phyloP scores from a whole-genome alignment of 2,329 filamentous ascomycete genomes.

The Teratosphaeria nubilosa region DNA sequence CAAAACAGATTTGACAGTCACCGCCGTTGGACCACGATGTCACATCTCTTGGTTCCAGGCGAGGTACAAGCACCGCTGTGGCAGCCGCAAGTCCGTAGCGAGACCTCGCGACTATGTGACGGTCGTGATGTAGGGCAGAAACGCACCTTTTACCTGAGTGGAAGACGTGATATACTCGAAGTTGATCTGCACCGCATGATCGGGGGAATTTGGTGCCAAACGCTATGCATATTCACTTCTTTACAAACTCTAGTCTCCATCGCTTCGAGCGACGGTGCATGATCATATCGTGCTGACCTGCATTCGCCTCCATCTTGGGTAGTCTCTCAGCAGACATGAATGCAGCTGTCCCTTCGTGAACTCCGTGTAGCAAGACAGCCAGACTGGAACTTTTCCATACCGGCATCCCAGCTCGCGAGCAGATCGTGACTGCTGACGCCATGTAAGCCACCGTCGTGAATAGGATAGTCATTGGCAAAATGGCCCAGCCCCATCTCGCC shows the following conservation, averaged over 20 bases:
- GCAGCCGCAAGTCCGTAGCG: background rate
- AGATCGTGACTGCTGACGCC: background rate
- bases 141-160: too few species aligned
- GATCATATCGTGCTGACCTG: background rate
- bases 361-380: conserved; percentile 5
- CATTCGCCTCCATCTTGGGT: background rate
- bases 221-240: background rate
- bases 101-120: background rate
- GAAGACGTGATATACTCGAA: too few species aligned
- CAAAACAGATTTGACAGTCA: background rate
- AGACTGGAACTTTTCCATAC: conserved; percentile 10
- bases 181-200: too few species aligned
- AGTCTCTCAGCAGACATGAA: background rate
- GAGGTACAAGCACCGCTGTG: background rate
- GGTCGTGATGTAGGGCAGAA: background rate
- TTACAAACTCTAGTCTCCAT: background rate
- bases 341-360: conserved; percentile 1
- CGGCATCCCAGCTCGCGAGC: background rate
- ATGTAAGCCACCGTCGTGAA: conserved; percentile 4
- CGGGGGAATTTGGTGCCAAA: too few species aligned
- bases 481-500: conserved; percentile 8
- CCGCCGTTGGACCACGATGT: background rate
- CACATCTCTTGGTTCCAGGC: background rate
- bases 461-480: conserved; percentile 4
- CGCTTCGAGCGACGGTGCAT: background rate